These are phyloP conservation scores for Carex sylvatica DNA, from an alignment of 202 grass and related monocot species.

Conservation along the genomic window DNA sequence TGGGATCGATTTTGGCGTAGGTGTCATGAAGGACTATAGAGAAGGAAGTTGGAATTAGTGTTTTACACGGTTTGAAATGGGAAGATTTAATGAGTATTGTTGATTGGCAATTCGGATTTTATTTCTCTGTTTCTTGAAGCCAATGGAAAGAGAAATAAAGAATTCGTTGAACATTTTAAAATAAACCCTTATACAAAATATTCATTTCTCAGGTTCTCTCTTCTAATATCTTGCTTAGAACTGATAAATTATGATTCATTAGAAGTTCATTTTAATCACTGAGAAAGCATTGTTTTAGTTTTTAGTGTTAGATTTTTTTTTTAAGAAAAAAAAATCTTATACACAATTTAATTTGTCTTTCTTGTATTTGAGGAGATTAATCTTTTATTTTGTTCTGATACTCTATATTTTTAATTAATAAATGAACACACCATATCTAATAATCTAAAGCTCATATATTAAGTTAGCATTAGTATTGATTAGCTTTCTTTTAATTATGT, in stretches of 20 bases:
- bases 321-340: too few species aligned
- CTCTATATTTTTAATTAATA: background rate
- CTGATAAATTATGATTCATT: too few species aligned
- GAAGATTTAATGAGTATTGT: background rate
- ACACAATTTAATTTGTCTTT: too few species aligned
- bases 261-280: background rate
- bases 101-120: background rate
- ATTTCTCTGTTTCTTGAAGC: background rate
- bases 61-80: background rate
- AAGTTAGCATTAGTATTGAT: too few species aligned
- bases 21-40: conserved; percentile 40
- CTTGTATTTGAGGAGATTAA: too few species aligned
- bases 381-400: background rate
- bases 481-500: too few species aligned
- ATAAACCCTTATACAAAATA: too few species aligned
- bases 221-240: background rate
- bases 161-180: conserved; percentile 13
- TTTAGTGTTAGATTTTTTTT: background rate
- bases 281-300: background rate
- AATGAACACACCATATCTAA: too few species aligned
- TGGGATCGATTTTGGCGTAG: conserved; percentile 43
- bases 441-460: too few species aligned
- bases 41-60: too few species aligned
- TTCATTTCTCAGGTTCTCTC: too few species aligned
- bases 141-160: background rate